These are phyloP conservation scores for Phytophthora crassamura DNA, from an alignment of 352 stramenopile species.

Conservation along the genomic window DNA sequence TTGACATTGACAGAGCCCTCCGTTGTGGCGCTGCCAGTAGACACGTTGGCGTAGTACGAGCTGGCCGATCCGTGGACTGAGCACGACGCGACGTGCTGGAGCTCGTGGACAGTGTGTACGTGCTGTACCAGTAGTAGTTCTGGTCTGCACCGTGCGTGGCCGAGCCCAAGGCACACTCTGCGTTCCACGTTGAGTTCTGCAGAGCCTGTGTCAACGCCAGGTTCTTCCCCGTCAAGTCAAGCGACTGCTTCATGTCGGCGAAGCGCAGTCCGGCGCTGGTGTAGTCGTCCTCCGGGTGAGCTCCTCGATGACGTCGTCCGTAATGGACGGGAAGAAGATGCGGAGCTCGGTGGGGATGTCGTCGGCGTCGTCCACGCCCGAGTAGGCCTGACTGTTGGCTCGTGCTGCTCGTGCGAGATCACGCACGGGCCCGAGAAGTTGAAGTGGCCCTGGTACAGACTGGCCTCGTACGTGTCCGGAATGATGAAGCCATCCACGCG, in stretches of 20 bases:
- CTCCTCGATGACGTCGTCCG: constrained; percentile 23
- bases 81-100: constrained; percentile 19
- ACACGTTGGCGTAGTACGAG: constrained; percentile 26
- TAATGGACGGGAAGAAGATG: constrained; percentile 23
- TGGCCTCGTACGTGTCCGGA: constrained; percentile 24
- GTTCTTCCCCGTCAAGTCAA: constrained; percentile 34
- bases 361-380: constrained; percentile 8
- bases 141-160: constrained; percentile 32
- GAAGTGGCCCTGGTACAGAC: constrained; percentile 26
- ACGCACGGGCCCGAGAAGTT: constrained; percentile 20
- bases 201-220: constrained; percentile 27
- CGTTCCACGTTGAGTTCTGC: constrained; percentile 31
- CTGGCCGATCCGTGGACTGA: constrained; percentile 18
- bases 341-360: constrained; percentile 18
- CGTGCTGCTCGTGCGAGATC: constrained; percentile 18
- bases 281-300: constrained; percentile 25
- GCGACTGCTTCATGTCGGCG: no score
- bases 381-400: constrained; percentile 21
- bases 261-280: constrained; percentile 24
- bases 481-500: constrained; percentile 27
- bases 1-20: neutral
- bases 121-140: constrained; percentile 43
- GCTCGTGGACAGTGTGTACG: constrained; percentile 25
- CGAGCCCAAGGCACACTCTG: constrained; percentile 11
- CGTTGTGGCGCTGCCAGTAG: neutral